Evolutionary conservation across 2,329 filamentous ascomycete species (phyloP), one percentile per base, ranked within the genome.

Genomic region (Daldinia sp.): DNA sequence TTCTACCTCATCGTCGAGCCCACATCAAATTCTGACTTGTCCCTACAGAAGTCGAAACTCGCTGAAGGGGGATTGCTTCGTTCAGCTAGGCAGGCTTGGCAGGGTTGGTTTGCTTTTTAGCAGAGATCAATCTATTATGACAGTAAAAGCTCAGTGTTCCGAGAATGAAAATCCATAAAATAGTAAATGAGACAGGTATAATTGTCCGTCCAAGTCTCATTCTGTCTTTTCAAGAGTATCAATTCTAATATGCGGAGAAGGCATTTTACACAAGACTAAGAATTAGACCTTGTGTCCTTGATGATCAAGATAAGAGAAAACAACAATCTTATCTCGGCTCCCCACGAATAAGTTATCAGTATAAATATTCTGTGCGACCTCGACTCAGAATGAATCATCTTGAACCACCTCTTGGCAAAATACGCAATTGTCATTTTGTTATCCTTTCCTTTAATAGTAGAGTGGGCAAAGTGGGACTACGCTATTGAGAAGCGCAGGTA

Each of bases 351-450:
- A 20, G 30, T 10, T 33, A 13, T 15, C 13, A 12, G 15, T 39
- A 48, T 48, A 48, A 48, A 48, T 28, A 48, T 48, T 23, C 5
- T 7, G 9, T 50, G 44, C 23, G 23, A 50, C 44, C 23, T 23
- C 46, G 46, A 50, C 46, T 7, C 46, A 51, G 28, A 51, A 51
- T 51, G 46, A 51, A 18, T 33, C 46, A 51, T 51, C 6, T 26
- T 51, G 26, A 15, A 10, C 33, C 46, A 51, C 33, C 1, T 51
- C 13, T 50, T 10, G 46, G 26, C 26, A 6, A n/a, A n/a, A 2
- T 15, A 30, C 13, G 2, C 4, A 28, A 48, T 3, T 9, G 1
- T 12, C 23, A 48, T 26, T 15, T 15, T 12, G 18, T 4, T 26
- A 3, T 15, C 13, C 4, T 13, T 26, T 48, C 4, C 44, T 18